These are phyloP conservation scores for Termitomyces sp. DNA, from an alignment of 1,284 basidiomycete genomes.

Conservation along the genomic window DNA sequence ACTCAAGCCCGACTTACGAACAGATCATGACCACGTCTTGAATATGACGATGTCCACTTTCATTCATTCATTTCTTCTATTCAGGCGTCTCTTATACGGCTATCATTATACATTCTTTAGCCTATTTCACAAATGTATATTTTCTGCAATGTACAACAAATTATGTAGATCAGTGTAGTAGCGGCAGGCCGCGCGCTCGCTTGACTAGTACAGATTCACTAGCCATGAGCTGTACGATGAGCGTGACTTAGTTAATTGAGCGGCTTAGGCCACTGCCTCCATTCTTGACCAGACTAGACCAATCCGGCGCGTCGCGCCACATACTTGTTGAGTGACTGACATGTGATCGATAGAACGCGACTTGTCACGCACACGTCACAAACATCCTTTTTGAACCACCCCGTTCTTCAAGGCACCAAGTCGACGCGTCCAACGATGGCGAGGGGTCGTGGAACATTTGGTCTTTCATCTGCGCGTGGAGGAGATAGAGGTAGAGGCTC, in stretches of 20 bases:
- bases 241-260: neutral
- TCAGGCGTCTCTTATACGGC: neutral
- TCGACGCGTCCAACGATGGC: conserved; percentile 27
- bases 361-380: conserved; percentile 10
- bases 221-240: neutral
- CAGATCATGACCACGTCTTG: neutral
- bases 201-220: neutral
- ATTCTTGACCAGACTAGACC: too few species aligned
- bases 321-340: neutral
- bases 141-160: conserved; percentile 5
- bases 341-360: conserved; percentile 11
- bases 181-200: neutral
- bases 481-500: conserved; percentile 37
- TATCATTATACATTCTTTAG: neutral
- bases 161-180: neutral
- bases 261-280: too few species aligned
- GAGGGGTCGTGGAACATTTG: conserved; percentile 35
- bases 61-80: neutral
- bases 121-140: conserved; percentile 1
- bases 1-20: conserved; percentile 1
- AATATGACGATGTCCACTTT: neutral
- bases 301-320: too few species aligned
- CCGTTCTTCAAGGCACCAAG: neutral
- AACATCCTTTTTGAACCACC: neutral
- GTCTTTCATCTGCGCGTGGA: conserved; percentile 33